Evolutionary conservation across 208 protist genomes (phyloP).

Genomic region (Crithidia expoeki): DNA sequence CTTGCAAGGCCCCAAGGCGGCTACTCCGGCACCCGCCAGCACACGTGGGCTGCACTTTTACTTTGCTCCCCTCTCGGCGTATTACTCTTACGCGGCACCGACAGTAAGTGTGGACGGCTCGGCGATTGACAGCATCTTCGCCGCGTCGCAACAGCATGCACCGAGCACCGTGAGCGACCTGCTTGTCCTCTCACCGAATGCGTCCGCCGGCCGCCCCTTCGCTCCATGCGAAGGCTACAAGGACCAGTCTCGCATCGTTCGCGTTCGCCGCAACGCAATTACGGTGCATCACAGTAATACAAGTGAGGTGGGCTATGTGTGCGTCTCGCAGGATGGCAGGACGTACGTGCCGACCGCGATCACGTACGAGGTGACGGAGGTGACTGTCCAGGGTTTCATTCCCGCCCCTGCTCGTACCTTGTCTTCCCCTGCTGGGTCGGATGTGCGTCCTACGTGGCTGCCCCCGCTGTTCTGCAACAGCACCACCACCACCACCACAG

Average conservation of each 20-base stretch:
- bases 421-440: background rate
- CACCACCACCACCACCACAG: background rate
- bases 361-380: slow-evolving; percentile 76
- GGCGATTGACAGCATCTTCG: slow-evolving; percentile 17
- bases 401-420: slow-evolving; percentile 11
- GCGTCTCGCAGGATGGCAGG: slow-evolving; percentile 66
- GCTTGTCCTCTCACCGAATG: slow-evolving; percentile 17
- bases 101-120: slow-evolving; percentile 9
- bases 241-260: slow-evolving; percentile 60
- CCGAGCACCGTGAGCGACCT: slow-evolving; percentile 14
- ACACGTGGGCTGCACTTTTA: slow-evolving; percentile 58
- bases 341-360: slow-evolving; percentile 63
- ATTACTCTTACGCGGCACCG: slow-evolving; percentile 29
- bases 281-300: slow-evolving; percentile 45
- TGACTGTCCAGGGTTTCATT: slow-evolving; percentile 58
- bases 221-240: slow-evolving; percentile 67
- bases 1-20: slow-evolving; percentile 31
- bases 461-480: slow-evolving; percentile 40
- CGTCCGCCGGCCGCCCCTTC: slow-evolving; percentile 15
- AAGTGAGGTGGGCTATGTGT: slow-evolving; percentile 62
- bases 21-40: slow-evolving; percentile 9
- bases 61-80: slow-evolving; percentile 61
- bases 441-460: slow-evolving; percentile 23
- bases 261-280: slow-evolving; percentile 36
- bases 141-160: background rate